Conservation (phyloP, 1,284 basidiomycete genomes). For the Ganoderma boninense region DNA sequence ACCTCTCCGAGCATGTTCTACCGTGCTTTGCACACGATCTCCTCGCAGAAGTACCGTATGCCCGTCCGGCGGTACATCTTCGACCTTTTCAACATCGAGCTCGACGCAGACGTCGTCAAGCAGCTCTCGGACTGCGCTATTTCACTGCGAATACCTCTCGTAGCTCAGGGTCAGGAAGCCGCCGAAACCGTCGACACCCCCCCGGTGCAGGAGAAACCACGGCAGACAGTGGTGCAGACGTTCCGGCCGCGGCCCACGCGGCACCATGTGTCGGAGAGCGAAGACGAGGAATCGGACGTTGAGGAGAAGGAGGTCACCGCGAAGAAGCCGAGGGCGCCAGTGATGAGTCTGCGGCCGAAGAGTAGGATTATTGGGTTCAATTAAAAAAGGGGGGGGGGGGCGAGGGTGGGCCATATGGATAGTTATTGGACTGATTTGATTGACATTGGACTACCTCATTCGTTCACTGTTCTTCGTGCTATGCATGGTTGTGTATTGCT, state of each 20-base stretch:
- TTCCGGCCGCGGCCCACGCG: slow-evolving; percentile 23
- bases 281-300: slow-evolving; percentile 62
- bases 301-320: slow-evolving; percentile 49
- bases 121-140: slow-evolving; percentile 58
- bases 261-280: slow-evolving; percentile 65
- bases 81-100: slow-evolving; percentile 88
- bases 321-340: slow-evolving; percentile 52
- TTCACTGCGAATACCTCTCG: slow-evolving; percentile 25
- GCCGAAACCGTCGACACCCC: slow-evolving; percentile 12
- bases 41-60: slow-evolving; percentile 87
- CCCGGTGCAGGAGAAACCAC: slow-evolving; percentile 10
- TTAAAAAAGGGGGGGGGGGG: slow-evolving; percentile 1
- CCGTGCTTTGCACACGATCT: slow-evolving; percentile 86
- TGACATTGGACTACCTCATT: neutral
- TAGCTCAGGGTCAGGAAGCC: slow-evolving; percentile 5
- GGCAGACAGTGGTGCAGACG: slow-evolving; percentile 13
- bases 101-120: slow-evolving; percentile 67
- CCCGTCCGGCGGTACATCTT: slow-evolving; percentile 92
- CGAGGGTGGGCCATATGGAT: neutral
- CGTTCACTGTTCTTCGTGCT: slow-evolving; percentile 13
- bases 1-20: slow-evolving; percentile 82
- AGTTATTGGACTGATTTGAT: neutral
- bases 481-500: slow-evolving; percentile 26
- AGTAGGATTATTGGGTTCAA: slow-evolving; percentile 60
- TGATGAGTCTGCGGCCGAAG: slow-evolving; percentile 65